Base-by-base conservation (phyloP, 2,329 filamentous ascomycete species). In the Verticillium tricorpus region DNA sequence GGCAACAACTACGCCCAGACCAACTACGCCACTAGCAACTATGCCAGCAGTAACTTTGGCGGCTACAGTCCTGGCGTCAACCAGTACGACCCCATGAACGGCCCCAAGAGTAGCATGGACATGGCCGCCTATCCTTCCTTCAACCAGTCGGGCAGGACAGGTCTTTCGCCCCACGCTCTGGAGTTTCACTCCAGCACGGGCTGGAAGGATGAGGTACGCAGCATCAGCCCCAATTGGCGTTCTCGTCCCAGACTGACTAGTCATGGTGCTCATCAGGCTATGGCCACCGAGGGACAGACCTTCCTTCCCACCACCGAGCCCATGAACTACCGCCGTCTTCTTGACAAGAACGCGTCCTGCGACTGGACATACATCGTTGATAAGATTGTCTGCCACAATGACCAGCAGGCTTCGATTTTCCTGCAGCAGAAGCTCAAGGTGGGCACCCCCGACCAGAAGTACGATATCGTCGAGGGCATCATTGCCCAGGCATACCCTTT, bases 321-420 rank as follows among this genome's bases (percentile, higher is more conserved):
- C 12, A 85, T 98, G 70, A 98, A 99, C 77, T 99, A 98, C 72
- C 93, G 95, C 64, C 93, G 93, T 61, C 85, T 99, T 45, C 86
- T 98, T 56, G 95, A 99, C 72, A 93, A 93, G 71, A 97, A 94
- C 73, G 92, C 96, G 76, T 96, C 91, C 71, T 98, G 94, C 78
- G 96, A 99, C 79, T 99, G 94, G 95, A 96, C 95, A 78, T 97
- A 97, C 74, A 97, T 99, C 69, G 95, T 99, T 61, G 94, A 99
- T 80, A 98, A 98, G 82, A 99, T 99, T 73, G 93, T 99, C 67
- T 96, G 92, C 85, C 97, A 93, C 80, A 98, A 99, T 75, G 95
- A 99, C 72, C 95, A 99, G 76, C 95, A 99, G 77, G 95, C 96
- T 11, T 99, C 95, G 2, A 98, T 99, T 70, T 99, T 99, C 77